phyloP scores from a whole-genome alignment of 2,329 filamentous ascomycete genomes.

The Eutypa lata region DNA sequence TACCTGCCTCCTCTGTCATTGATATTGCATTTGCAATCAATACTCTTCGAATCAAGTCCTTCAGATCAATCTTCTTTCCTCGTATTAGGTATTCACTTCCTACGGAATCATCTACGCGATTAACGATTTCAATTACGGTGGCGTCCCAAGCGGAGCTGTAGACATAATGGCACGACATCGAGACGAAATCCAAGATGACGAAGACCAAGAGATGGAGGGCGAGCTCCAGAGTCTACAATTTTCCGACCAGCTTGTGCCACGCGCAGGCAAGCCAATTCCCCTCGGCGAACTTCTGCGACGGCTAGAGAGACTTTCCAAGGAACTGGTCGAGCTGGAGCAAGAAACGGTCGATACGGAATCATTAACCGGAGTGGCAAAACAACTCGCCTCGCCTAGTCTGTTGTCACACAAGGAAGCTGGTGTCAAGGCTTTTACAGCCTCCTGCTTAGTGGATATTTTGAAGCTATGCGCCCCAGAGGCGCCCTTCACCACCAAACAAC shows the following conservation, averaged over 20 bases:
- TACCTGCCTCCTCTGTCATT: too few species aligned
- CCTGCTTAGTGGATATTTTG: conserved; percentile 90
- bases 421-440: conserved; percentile 83
- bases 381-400: conserved; percentile 78
- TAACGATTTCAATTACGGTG: neutral
- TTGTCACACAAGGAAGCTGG: conserved; percentile 90
- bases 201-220: conserved; percentile 35
- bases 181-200: conserved; percentile 36
- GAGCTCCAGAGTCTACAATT: conserved; percentile 62
- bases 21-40: too few species aligned
- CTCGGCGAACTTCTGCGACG: conserved; percentile 79
- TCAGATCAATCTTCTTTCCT: neutral
- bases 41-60: too few species aligned
- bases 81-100: neutral
- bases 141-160: neutral
- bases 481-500: conserved; percentile 83
- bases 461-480: conserved; percentile 91
- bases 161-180: conserved; percentile 37
- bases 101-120: neutral
- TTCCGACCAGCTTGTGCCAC: conserved; percentile 85
- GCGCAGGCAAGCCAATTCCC: conserved; percentile 83
- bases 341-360: conserved; percentile 81
- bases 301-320: conserved; percentile 75
- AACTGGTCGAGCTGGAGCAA: conserved; percentile 83
- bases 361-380: conserved; percentile 78